These are phyloP conservation scores for Pestalotiopsis sp. DNA, from an alignment of 2,329 filamentous ascomycete species.

Conservation along the genomic window DNA sequence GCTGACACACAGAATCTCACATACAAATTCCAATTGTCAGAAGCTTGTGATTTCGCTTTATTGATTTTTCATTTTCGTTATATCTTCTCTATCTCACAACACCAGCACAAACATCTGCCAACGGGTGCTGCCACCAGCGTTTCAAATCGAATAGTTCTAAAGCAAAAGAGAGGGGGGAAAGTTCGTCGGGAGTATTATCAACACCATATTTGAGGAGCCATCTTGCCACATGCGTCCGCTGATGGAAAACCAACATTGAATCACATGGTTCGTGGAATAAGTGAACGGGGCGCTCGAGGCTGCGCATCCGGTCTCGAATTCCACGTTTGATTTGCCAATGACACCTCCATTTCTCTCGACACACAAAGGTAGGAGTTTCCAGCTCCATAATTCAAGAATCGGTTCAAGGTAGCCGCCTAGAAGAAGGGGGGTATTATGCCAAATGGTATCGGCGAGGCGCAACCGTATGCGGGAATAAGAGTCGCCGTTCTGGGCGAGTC, in stretches of 20 bases:
- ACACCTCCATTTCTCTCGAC: background rate
- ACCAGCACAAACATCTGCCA: background rate
- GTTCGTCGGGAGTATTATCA: background rate
- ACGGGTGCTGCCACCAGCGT: background rate
- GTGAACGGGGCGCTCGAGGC: background rate
- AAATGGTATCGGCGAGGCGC: background rate
- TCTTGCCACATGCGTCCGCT: background rate
- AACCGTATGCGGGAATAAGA: slow-evolving; percentile 3
- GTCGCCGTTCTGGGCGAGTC: background rate
- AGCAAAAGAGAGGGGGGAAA: slow-evolving; percentile 2
- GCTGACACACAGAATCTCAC: no score
- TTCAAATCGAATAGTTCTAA: background rate
- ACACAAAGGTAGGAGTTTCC: background rate
- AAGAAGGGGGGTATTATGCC: slow-evolving; percentile 8
- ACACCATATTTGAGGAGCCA: background rate
- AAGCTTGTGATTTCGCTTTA: background rate
- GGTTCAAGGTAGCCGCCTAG: slow-evolving; percentile 1
- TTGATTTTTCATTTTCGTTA: background rate
- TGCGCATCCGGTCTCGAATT: background rate
- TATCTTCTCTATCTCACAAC: background rate
- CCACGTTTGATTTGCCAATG: background rate
- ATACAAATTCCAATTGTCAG: background rate
- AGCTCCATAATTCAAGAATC: background rate
- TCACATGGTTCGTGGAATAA: background rate
- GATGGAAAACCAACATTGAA: background rate